These are phyloP conservation scores for Lagenidium sp. DNA, from an alignment of 352 stramenopile species.

Conservation along the genomic window DNA sequence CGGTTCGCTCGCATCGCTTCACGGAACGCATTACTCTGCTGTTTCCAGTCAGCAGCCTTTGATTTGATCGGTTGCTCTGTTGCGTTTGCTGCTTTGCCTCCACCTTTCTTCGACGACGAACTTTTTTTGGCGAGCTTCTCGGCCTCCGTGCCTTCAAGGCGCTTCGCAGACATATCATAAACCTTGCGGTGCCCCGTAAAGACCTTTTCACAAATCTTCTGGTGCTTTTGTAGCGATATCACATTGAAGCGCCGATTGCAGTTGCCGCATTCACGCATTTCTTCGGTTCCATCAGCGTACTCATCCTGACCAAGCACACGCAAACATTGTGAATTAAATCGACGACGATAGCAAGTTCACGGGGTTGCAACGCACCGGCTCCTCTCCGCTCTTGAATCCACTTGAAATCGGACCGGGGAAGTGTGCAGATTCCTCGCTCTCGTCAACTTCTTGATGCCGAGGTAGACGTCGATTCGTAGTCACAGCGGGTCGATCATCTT, in stretches of 20 bases:
- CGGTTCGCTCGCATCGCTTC: slow-evolving; percentile 83
- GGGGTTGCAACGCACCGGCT: slow-evolving; percentile 7
- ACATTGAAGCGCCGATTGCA: slow-evolving; percentile 82
- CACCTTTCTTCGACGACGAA: slow-evolving; percentile 16
- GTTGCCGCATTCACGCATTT: slow-evolving; percentile 66
- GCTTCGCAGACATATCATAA: slow-evolving; percentile 80
- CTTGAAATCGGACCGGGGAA: slow-evolving; percentile 32
- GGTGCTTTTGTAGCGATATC: slow-evolving; percentile 65
- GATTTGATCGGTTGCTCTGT: slow-evolving; percentile 45
- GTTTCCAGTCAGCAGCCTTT: slow-evolving; percentile 74
- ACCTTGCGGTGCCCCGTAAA: slow-evolving; percentile 77
- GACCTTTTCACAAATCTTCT: slow-evolving; percentile 83
- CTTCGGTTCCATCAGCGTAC: slow-evolving; percentile 31
- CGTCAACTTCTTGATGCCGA: slow-evolving; percentile 18
- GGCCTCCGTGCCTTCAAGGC: slow-evolving; percentile 57
- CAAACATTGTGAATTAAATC: too few relatives aligned
- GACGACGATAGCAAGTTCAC: too few relatives aligned
- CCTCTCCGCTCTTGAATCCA: slow-evolving; percentile 26
- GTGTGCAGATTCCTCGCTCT: slow-evolving; percentile 16
- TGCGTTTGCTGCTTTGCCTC: slow-evolving; percentile 4
- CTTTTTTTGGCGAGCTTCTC: slow-evolving; percentile 60
- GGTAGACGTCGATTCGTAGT: slow-evolving; percentile 10
- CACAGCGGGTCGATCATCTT: slow-evolving; percentile 7
- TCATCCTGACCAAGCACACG: slow-evolving; percentile 39
- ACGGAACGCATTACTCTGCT: slow-evolving; percentile 79